phyloP scores from a whole-genome alignment of 108 stramenopile species.

The Nitzschia palea region DNA sequence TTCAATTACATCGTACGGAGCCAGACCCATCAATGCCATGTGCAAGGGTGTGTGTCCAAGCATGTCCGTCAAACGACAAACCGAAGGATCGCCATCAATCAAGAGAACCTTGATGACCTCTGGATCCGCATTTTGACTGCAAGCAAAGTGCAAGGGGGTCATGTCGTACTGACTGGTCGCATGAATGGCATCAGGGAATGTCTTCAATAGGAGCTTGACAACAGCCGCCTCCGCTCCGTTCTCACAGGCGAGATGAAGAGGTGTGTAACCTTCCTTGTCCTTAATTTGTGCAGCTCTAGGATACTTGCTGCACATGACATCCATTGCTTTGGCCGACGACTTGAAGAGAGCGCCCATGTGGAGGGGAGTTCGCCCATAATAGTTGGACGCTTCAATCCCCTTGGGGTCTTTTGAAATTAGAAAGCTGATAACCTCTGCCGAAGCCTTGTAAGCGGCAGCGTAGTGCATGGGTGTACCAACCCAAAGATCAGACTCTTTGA shows the following conservation, averaged over 20 bases:
- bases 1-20: slow-evolving; percentile 37
- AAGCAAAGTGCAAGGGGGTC: slow-evolving; percentile 43
- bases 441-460: slow-evolving; percentile 37
- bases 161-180: slow-evolving; percentile 27
- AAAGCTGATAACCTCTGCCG: slow-evolving; percentile 27
- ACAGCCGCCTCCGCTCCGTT: slow-evolving; percentile 34
- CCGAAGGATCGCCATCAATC: slow-evolving; percentile 25
- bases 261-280: slow-evolving; percentile 53
- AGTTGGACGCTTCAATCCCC: slow-evolving; percentile 24
- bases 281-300: slow-evolving; percentile 24
- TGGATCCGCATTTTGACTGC: slow-evolving; percentile 23
- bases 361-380: slow-evolving; percentile 35
- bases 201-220: slow-evolving; percentile 27
- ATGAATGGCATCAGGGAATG: slow-evolving; percentile 22
- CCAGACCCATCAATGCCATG: slow-evolving; percentile 39
- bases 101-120: slow-evolving; percentile 36
- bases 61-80: slow-evolving; percentile 32
- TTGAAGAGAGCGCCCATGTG: slow-evolving; percentile 50
- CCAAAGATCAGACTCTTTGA: slow-evolving; percentile 39
- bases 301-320: slow-evolving; percentile 26
- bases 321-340: slow-evolving; percentile 21
- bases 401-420: slow-evolving; percentile 37
- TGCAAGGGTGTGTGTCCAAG: slow-evolving; percentile 46
- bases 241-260: slow-evolving; percentile 48
- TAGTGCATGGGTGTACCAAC: slow-evolving; percentile 49